Conservation (phyloP, 768 basidiomycete species). For the Auriculariales sp. region DNA sequence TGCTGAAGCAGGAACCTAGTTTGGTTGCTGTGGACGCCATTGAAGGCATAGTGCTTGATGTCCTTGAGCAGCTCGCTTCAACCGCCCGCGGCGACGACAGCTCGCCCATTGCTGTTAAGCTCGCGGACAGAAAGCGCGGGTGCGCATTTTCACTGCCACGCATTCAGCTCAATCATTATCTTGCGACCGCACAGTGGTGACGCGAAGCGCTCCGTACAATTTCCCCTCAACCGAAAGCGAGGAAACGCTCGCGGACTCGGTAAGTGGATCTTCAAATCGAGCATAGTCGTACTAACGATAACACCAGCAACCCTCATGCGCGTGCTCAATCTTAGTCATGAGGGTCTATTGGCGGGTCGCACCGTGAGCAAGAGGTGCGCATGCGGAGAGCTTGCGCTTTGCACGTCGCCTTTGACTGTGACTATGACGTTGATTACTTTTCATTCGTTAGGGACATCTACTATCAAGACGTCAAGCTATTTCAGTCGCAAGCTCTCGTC, state of each 20-base stretch:
- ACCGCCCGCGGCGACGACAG: neutral
- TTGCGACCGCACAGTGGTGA: neutral
- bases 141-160: neutral
- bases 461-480: slow-evolving; percentile 72
- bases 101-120: neutral
- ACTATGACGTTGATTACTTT: neutral
- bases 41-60: neutral
- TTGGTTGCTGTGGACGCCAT: neutral
- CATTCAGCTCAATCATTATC: neutral
- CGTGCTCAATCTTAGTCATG: slow-evolving; percentile 55
- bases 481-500: slow-evolving; percentile 62
- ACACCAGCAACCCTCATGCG: slow-evolving; percentile 50
- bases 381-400: slow-evolving; percentile 2
- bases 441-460: slow-evolving; percentile 53
- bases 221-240: neutral
- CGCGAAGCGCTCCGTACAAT: neutral
- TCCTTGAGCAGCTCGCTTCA: neutral
- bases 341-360: slow-evolving; percentile 37
- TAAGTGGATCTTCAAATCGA: neutral
- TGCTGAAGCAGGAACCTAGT: neutral
- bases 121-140: neutral
- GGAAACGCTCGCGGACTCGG: neutral
- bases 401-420: neutral
- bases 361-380: slow-evolving; percentile 51
- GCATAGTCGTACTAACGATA: neutral